Evolutionary conservation across 805 yeast genomes (phyloP), one percentile per base, ranked within the genome.

Genomic region (Kodamaea jinghongensis): DNA sequence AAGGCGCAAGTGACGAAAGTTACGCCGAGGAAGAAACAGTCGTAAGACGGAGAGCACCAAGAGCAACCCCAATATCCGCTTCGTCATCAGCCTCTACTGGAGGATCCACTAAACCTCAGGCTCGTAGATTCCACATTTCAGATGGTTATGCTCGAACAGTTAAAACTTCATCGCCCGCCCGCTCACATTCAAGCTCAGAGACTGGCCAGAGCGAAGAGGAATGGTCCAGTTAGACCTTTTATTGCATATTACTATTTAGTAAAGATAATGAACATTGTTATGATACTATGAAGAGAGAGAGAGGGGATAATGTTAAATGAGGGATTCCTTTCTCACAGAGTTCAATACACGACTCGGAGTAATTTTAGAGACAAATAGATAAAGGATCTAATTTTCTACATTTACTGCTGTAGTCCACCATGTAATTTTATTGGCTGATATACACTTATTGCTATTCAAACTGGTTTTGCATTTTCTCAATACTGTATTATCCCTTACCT

Each of bases 151-250:
- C 12, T 27, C 14, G 29, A 7, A 12, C 29, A 7, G 29, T 6
- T 6, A 20, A 20, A 9, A 27, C 6, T 9, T n/a, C 29, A 27
- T n/a, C n/a, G n/a, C n/a, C 23, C 23, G 8, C 5, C 23, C 23
- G 11, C 29, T n/a, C 14, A 6, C 12, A 12, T 9, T n/a, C 12
- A n/a, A 13, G 20, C 17, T 22, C 28, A 17, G 40, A 36, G 29
- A 36, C 35, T 16, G 35, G 40, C 10, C 34, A 31, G 26, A 36
- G 35, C 16, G 40, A 20, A 10, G 40, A 36, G 10, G 34, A 26
- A n/a, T 36, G 35, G 31, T 36, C 35, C 35, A 17, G 14, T 20
- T 20, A 20, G 23, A 20, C 23, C 23, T 20, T 8, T 20, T 20
- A 20, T 32, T 32, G 35, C 35, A 32, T 32, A 32, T 32, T 32